phyloP scores from a whole-genome alignment of 148 eudicot species.

The Rhododendron simsii region DNA sequence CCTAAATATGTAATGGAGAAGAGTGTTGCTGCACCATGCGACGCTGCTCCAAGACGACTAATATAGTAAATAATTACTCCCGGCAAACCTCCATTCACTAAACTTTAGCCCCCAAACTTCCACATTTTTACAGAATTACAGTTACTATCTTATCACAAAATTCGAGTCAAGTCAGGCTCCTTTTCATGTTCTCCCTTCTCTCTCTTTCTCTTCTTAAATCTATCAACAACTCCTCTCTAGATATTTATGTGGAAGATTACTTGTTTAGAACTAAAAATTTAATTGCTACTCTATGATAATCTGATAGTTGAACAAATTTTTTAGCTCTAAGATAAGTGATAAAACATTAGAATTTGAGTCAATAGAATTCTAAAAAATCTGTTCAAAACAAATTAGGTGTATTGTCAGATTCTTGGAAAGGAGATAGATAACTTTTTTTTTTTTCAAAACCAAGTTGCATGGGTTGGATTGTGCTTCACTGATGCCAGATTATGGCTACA shows the following conservation, averaged over 20 bases:
- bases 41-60: neutral
- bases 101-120: neutral
- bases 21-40: neutral
- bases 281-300: too few species aligned
- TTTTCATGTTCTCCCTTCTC: too few species aligned
- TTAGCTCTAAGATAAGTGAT: too few species aligned
- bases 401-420: neutral
- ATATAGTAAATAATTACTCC: neutral
- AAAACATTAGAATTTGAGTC: too few species aligned
- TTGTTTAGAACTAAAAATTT: too few species aligned
- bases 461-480: neutral
- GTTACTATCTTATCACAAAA: neutral
- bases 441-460: neutral
- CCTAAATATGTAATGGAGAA: neutral
- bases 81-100: too few species aligned
- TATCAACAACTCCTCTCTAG: too few species aligned
- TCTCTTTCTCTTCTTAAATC: too few species aligned
- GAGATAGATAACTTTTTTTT: neutral
- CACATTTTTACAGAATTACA: neutral
- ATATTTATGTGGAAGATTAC: too few species aligned
- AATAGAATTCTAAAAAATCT: too few species aligned
- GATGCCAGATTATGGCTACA: neutral
- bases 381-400: neutral
- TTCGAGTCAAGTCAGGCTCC: neutral
- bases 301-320: too few species aligned